phyloP scores from a whole-genome alignment of 768 basidiomycete genomes.

The Chalciporus pseudorubinellus region DNA sequence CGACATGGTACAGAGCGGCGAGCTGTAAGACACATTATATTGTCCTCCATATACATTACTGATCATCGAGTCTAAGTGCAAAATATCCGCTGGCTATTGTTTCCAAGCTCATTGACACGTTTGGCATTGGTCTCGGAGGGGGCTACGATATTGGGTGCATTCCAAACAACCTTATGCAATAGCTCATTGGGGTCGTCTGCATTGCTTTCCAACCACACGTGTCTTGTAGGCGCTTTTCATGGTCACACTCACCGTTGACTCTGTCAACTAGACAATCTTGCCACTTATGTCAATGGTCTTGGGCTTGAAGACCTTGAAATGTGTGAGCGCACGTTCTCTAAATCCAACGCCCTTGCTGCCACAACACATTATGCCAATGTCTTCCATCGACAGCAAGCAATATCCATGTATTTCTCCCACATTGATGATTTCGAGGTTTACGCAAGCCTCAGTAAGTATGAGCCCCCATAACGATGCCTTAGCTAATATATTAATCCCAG shows the following conservation, averaged over 20 bases:
- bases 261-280: constrained; percentile 20
- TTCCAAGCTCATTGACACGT: constrained; percentile 6
- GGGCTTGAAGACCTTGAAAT: constrained; percentile 22
- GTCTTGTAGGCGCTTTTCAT: constrained; percentile 20
- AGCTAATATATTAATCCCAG: background rate
- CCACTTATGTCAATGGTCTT: constrained; percentile 12
- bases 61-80: constrained; percentile 4
- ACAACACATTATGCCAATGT: constrained; percentile 9
- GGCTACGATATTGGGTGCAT: constrained; percentile 26
- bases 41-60: background rate
- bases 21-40: background rate
- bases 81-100: constrained; percentile 21
- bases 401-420: background rate
- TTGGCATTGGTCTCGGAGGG: constrained; percentile 4
- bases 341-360: constrained; percentile 14
- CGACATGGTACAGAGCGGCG: constrained; percentile 27
- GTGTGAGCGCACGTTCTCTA: constrained; percentile 19
- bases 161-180: constrained; percentile 12
- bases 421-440: no score
- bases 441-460: no score
- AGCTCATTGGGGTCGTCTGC: constrained; percentile 6
- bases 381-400: constrained; percentile 22
- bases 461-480: no score
- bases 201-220: background rate
- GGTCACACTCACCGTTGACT: constrained; percentile 21